These are phyloP conservation scores for Ricinus communis DNA, from an alignment of 345 rosid genomes.

Conservation along the genomic window DNA sequence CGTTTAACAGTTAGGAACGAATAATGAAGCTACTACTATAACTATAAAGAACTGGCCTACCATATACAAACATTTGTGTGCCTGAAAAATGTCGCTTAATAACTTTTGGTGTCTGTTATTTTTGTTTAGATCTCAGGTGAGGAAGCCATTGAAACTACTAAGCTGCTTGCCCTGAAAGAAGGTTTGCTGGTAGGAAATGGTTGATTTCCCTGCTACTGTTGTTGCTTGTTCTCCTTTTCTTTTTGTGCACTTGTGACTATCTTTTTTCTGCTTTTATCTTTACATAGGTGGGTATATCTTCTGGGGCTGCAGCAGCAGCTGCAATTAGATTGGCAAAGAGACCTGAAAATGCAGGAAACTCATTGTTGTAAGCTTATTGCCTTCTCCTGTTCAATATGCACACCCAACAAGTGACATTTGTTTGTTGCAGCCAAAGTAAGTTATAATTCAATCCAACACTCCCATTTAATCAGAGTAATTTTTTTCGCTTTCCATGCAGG, in stretches of 20 bases:
- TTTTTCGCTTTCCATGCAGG: neutral
- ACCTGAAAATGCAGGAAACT: constrained; percentile 82
- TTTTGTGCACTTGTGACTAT: too few relatives aligned
- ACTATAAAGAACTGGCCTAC: too few relatives aligned
- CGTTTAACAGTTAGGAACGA: too few relatives aligned
- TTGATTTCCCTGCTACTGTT: neutral
- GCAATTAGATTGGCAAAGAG: constrained; percentile 78
- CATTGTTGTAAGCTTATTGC: constrained; percentile 60
- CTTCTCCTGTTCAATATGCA: neutral
- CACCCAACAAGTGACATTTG: neutral
- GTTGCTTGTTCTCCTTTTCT: neutral
- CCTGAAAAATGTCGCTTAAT: too few relatives aligned
- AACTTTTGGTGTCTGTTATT: neutral
- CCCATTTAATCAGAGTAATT: too few relatives aligned
- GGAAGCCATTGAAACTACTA: constrained; percentile 84
- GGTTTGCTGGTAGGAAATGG: constrained; percentile 67
- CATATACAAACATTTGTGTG: too few relatives aligned
- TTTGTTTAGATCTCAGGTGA: constrained; percentile 62
- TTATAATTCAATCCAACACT: too few relatives aligned
- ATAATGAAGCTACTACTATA: too few relatives aligned
- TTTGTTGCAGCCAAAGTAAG: neutral
- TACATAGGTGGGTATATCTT: constrained; percentile 84
- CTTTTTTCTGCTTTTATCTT: neutral
- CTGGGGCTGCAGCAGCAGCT: constrained; percentile 47
- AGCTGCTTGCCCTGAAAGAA: constrained; percentile 73